phyloP scores from a whole-genome alignment of 2,329 filamentous ascomycete species.

The Colletotrichum tropicicola region DNA sequence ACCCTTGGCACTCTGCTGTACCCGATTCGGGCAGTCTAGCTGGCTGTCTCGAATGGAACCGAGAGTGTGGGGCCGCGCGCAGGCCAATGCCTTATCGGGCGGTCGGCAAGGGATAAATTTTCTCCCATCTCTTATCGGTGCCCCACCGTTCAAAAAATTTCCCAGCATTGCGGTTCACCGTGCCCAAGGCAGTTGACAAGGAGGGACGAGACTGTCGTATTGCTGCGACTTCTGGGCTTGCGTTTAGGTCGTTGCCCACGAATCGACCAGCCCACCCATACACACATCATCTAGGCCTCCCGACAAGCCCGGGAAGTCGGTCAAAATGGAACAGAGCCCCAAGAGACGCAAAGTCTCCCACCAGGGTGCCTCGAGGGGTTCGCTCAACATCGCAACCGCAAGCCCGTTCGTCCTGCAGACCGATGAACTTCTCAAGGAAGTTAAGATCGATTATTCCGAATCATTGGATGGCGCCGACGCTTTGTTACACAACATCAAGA shows the following conservation, averaged over 20 bases:
- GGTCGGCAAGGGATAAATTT: conserved; percentile 30
- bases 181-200: not conserved
- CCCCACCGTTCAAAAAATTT: conserved; percentile 31
- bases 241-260: conserved; percentile 3
- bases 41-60: too few relatives aligned
- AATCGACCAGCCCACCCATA: not conserved
- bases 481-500: conserved; percentile 61
- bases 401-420: conserved; percentile 68
- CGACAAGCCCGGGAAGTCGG: too few relatives aligned
- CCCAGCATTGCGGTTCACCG: conserved; percentile 4
- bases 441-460: conserved; percentile 60
- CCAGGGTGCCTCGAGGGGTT: conserved; percentile 42
- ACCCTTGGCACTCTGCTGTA: too few relatives aligned
- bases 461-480: conserved; percentile 57
- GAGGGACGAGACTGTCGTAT: not conserved
- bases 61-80: too few relatives aligned
- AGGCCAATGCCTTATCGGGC: conserved; percentile 18
- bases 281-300: too few relatives aligned
- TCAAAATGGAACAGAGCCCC: conserved; percentile 54
- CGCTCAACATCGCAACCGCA: conserved; percentile 53
- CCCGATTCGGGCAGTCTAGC: too few relatives aligned
- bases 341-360: conserved; percentile 61
- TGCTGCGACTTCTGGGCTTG: too few relatives aligned
- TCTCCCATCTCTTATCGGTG: conserved; percentile 28
- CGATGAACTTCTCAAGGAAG: conserved; percentile 66